Evolutionary conservation across 768 basidiomycete genomes (phyloP), one percentile per base, ranked within the genome.

Genomic region (Phlebiopsis flavidoalba): DNA sequence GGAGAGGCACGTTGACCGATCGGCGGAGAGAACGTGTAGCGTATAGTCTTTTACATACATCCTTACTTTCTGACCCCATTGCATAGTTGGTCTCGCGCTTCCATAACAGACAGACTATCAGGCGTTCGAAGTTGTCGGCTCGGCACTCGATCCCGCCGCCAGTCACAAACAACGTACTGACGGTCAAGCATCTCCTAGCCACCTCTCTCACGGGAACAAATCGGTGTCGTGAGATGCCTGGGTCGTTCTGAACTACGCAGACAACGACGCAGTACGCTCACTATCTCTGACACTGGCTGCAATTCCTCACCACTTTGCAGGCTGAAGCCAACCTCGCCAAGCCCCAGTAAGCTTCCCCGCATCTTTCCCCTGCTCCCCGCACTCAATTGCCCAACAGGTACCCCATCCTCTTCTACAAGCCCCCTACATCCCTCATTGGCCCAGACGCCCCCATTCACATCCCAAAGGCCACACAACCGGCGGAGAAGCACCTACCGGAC

Each of bases 201-300:
- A 2, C 91, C 91, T 11, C 77, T 93, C 24, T 79, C 87, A 8
- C 75, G 81, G 46, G 82, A 87, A 62, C 79, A 90, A 67, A 77
- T 91, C 63, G 83, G 67, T 62, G 73, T 87, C 2, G 88, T 90
- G 26, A 81, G 91, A 11, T 91, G 89, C 72, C 73, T 93, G 12
- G 91, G 91, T 0, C n/a, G n/a, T n/a, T n/a, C 74, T 93, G 52
- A 93, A 93, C 70, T 93, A 93, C 69, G 80, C 81, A n/a, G 90
- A 92, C 66, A 90, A 93, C 75, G 91, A 93, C 75, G 91, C 91
- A 7, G 91, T 82, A 78, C 66, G 61, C 81, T 71, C 3, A 22
- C 45, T 8, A 19, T 8, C 22, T 35, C 22, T 48, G 17, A 15
- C n/a, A 12, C 35, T 10, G 40, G 5, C 40, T 2, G 6, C 8